A percentile compares a stretch with the other conserved stretches of the same genome.
Conservation (phyloP, 2,329 filamentous ascomycete species). For the Drechslerella dactyloides region DNA sequence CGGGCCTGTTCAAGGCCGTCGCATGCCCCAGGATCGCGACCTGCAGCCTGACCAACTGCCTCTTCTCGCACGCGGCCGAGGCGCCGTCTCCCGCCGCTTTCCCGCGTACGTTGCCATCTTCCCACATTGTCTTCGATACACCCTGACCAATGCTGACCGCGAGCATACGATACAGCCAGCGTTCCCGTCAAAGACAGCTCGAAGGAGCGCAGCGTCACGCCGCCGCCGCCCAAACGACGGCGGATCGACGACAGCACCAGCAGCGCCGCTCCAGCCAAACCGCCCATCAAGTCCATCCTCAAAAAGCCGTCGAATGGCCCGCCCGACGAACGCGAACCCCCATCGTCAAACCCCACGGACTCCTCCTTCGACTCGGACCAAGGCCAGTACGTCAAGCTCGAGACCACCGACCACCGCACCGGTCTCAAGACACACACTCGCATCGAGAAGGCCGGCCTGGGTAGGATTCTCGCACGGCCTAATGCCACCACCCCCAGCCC, state of each 20-base stretch:
- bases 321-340: neutral
- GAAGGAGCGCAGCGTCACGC: constrained; percentile 35
- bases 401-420: constrained; percentile 32
- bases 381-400: constrained; percentile 25
- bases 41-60: constrained; percentile 40
- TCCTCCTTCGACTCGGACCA: constrained; percentile 31
- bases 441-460: constrained; percentile 25
- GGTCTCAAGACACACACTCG: constrained; percentile 20
- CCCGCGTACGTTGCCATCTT: constrained; percentile 7
- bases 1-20: constrained; percentile 37
- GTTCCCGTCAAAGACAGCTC: constrained; percentile 7
- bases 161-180: neutral
- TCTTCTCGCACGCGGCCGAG: constrained; percentile 39
- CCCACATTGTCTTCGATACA: neutral
- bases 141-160: neutral
- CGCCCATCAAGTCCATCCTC: constrained; percentile 45
- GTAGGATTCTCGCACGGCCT: too few species aligned
- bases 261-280: constrained; percentile 23
- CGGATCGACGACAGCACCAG: constrained; percentile 39
- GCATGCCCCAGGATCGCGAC: constrained; percentile 39
- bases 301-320: constrained; percentile 29
- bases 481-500: neutral
- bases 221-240: constrained; percentile 37
- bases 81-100: neutral
- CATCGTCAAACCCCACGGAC: constrained; percentile 3